phyloP scores from a whole-genome alignment of 1,284 basidiomycete genomes.

The Anthracocystis panici-leucophaei region DNA sequence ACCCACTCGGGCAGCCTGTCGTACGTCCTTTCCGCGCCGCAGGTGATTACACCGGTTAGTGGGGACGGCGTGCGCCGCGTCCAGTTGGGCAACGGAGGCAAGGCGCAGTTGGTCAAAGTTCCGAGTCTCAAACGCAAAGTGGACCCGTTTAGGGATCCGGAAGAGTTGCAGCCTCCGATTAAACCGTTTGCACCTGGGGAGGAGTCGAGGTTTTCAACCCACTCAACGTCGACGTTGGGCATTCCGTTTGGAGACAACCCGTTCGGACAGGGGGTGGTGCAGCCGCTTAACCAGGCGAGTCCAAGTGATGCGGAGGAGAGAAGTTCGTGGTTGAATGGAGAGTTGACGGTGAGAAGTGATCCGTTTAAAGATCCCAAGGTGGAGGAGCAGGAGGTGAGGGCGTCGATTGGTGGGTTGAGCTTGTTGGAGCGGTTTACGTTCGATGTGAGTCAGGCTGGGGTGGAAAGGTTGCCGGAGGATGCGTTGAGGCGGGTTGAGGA shows the following conservation, averaged over 20 bases:
- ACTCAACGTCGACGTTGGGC: conserved; percentile 37
- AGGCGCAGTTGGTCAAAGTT: conserved; percentile 42
- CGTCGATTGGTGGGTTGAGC: conserved; percentile 31
- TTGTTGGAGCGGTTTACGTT: conserved; percentile 32
- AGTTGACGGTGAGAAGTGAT: background rate
- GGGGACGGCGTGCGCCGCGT: conserved; percentile 37
- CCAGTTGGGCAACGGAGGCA: conserved; percentile 48
- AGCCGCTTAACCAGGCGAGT: conserved; percentile 1
- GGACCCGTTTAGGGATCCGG: conserved; percentile 33
- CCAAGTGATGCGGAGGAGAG: conserved; percentile 25
- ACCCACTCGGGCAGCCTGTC: conserved; percentile 24
- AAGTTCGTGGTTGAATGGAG: conserved; percentile 15
- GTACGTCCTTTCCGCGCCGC: conserved; percentile 49
- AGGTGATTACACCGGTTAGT: conserved; percentile 46
- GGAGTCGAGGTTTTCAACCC: conserved; percentile 4
- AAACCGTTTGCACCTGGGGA: conserved; percentile 3
- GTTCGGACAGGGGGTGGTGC: conserved; percentile 10
- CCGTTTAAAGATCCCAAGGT: conserved; percentile 17
- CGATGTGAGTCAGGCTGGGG: conserved; percentile 1
- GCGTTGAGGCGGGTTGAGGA: conserved; percentile 18
- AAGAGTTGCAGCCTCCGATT: conserved; percentile 8
- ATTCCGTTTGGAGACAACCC: conserved; percentile 49
- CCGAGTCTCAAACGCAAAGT: conserved; percentile 26
- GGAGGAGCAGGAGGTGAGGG: background rate
- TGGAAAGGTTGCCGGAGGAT: conserved; percentile 9